Evolutionary conservation across 805 yeast genomes (phyloP).

Genomic region (Blastobotrys americana): DNA sequence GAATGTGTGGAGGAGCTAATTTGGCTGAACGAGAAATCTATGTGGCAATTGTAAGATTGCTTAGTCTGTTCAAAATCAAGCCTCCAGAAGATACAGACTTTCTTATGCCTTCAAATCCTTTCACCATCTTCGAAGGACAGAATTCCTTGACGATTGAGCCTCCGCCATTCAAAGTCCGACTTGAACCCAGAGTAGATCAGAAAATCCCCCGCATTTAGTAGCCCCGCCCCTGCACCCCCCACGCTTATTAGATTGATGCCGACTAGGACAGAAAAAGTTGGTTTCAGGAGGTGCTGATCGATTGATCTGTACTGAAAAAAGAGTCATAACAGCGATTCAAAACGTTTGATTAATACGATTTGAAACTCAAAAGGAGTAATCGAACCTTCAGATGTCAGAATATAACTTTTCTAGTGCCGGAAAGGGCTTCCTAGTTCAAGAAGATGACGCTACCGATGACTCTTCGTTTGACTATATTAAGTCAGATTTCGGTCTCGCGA

Average conservation of each 20-base stretch:
- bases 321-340: too few relatives aligned
- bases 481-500: conserved; percentile 38
- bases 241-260: too few relatives aligned
- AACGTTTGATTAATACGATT: too few relatives aligned
- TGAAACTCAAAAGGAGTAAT: too few relatives aligned
- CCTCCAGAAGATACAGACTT: conserved; percentile 35
- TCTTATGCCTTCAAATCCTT: conserved; percentile 45
- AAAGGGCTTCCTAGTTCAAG: conserved; percentile 40
- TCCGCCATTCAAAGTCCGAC: conserved; percentile 32
- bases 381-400: too few relatives aligned
- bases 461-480: conserved; percentile 36
- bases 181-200: conserved; percentile 28
- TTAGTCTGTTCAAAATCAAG: conserved; percentile 45
- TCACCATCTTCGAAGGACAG: conserved; percentile 44
- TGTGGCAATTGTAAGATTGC: conserved; percentile 44
- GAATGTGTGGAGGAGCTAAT: conserved; percentile 65
- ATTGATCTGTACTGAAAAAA: too few relatives aligned
- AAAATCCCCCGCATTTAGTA: too few relatives aligned
- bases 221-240: too few relatives aligned
- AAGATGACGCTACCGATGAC: conserved; percentile 37
- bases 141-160: conserved; percentile 62
- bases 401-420: conserved; percentile 23
- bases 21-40: conserved; percentile 63
- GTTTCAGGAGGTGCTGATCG: too few relatives aligned
- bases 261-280: too few relatives aligned